Conservation (phyloP, 2,329 filamentous ascomycete species). For the Colletotrichum spinosum region DNA sequence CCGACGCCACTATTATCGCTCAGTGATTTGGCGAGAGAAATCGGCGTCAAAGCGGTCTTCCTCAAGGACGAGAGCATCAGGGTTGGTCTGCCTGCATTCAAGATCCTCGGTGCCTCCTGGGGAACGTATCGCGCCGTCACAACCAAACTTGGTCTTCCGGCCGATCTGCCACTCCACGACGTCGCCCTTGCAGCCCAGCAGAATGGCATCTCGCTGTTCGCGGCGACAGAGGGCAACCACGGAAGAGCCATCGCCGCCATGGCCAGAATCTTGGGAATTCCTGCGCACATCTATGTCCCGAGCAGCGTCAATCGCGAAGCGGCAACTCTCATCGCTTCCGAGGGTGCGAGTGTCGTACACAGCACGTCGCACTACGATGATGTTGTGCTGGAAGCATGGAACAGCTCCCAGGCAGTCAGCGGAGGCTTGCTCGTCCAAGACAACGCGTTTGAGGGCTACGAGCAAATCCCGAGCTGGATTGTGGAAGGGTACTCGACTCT, state of each 20-base stretch:
- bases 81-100: slow-evolving; percentile 80
- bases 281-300: slow-evolving; percentile 72
- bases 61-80: slow-evolving; percentile 79
- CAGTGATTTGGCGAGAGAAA: slow-evolving; percentile 63
- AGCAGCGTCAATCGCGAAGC: slow-evolving; percentile 66
- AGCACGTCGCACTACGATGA: slow-evolving; percentile 67
- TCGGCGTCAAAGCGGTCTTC: slow-evolving; percentile 69
- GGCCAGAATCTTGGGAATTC: slow-evolving; percentile 68
- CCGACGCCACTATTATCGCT: slow-evolving; percentile 66
- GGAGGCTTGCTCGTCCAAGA: slow-evolving; percentile 74
- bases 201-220: slow-evolving; percentile 62
- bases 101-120: slow-evolving; percentile 85
- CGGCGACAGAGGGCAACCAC: slow-evolving; percentile 82
- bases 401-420: slow-evolving; percentile 50
- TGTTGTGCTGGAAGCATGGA: slow-evolving; percentile 62
- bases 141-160: slow-evolving; percentile 54
- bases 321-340: slow-evolving; percentile 64
- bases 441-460: slow-evolving; percentile 74
- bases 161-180: slow-evolving; percentile 55
- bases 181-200: slow-evolving; percentile 48
- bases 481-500: slow-evolving; percentile 83
- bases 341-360: slow-evolving; percentile 69
- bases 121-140: slow-evolving; percentile 70
- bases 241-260: slow-evolving; percentile 79
- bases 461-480: slow-evolving; percentile 77